Base-by-base conservation (phyloP, 257 asterid species). In the Avicennia marina region DNA sequence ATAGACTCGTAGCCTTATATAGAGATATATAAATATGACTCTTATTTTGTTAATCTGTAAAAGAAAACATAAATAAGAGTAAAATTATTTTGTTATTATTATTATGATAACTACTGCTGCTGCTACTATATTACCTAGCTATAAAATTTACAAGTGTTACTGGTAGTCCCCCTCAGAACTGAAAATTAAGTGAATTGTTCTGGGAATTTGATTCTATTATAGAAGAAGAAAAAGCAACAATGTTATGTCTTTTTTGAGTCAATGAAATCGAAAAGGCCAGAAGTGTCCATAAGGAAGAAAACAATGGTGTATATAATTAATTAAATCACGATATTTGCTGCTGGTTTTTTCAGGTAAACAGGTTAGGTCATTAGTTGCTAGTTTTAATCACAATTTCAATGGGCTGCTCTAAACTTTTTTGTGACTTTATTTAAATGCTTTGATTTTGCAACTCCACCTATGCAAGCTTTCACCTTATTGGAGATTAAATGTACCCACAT, bases 351-450 rank as follows among this genome's bases (percentile, higher is more conserved):
- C 51, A 8, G 51, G 62, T 55, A 36, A 27, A 60, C 10, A 58
- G 25, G 44, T 53, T 53, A 53, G 44, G 58, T 53, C n/a, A 26
- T 31, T 56, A 52, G 69, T 55, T 27, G 73, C 34, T 56, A 41
- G 60, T 66, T 72, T 71, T 40, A 55, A 22, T 16, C 7, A 39
- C 19, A 31, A 31, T 65, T 65, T 60, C 76, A 49, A 50, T 67
- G 77, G 77, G 77, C 77, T 25, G 72, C 54, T 44, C 4, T 22
- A 26, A 32, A 43, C 41, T n/a, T 12, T 36, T 34, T 33, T 13
- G 20, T 31, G 25, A 16, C 42, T 31, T n/a, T n/a, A n/a, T 29
- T 51, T 45, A 41, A 10, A 21, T 24, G 16, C 7, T 19, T 27
- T 21, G 32, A 21, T 11, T 47, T 47, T 10, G 53, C 33, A 5